Conservation (phyloP, 164 flowering plant species). For the Houttuynia cordata region DNA sequence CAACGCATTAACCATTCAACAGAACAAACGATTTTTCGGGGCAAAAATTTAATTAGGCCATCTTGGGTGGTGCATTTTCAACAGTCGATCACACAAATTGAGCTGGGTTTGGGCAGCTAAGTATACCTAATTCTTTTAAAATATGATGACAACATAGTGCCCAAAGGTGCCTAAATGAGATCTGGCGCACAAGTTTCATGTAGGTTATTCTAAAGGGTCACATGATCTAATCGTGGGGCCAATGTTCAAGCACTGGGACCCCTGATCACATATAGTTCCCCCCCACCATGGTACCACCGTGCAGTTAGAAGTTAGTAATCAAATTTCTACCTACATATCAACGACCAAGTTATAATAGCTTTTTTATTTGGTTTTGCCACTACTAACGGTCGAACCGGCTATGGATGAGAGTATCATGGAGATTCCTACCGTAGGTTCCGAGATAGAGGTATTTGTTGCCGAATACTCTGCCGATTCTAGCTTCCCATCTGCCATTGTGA, state of each 20-base stretch:
- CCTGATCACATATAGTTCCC: too few relatives aligned
- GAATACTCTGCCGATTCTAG: slow-evolving; percentile 87
- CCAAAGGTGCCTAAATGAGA: too few relatives aligned
- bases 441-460: slow-evolving; percentile 95
- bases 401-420: neutral
- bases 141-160: too few relatives aligned
- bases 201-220: too few relatives aligned
- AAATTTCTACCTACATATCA: neutral
- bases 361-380: neutral
- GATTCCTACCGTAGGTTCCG: slow-evolving; percentile 66
- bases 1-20: too few relatives aligned
- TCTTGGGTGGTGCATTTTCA: neutral
- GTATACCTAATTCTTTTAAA: neutral
- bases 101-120: neutral
- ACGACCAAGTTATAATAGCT: neutral
- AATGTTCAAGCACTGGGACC: too few relatives aligned
- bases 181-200: too few relatives aligned
- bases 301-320: neutral
- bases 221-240: too few relatives aligned
- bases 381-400: neutral
- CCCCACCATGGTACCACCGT: too few relatives aligned
- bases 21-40: too few relatives aligned
- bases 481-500: slow-evolving; percentile 99
- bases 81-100: neutral
- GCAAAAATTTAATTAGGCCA: too few relatives aligned